A percentile compares a stretch with the other conserved stretches of the same genome.
Conservation (phyloP, 148 eudicot genomes). For the Arctostaphylos glauca region DNA sequence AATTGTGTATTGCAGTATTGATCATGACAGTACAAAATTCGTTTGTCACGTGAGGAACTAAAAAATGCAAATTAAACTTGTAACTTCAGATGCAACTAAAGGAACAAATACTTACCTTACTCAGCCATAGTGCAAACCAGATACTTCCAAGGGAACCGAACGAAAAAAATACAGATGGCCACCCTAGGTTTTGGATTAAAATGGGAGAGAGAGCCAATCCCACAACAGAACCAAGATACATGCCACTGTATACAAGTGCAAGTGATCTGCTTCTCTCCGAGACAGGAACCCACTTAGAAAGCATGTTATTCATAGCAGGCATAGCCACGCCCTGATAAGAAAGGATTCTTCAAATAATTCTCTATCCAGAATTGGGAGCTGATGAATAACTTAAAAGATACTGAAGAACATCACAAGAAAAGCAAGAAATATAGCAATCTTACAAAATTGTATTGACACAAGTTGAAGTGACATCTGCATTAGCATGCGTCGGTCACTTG, state of each 20-base stretch:
- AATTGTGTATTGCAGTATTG: neutral
- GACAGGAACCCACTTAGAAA: conserved; percentile 95
- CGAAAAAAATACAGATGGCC: conserved; percentile 94
- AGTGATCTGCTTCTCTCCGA: conserved; percentile 99
- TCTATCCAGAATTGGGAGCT: neutral
- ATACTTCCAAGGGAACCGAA: conserved; percentile 94
- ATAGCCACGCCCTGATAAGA: conserved; percentile 90
- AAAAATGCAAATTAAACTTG: neutral
- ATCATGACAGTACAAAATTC: neutral
- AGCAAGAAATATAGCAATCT: neutral
- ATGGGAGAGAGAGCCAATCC: conserved; percentile 89
- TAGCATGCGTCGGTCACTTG: neutral
- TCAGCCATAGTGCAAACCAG: conserved; percentile 91
- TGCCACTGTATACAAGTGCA: conserved; percentile 93
- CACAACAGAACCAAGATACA: conserved; percentile 97
- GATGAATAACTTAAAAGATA: neutral
- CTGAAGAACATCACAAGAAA: neutral
- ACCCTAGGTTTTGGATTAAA: conserved; percentile 82
- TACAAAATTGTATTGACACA: neutral
- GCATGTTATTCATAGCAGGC: conserved; percentile 98
- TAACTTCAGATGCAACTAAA: neutral
- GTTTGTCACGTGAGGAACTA: no score
- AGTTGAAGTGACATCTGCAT: neutral
- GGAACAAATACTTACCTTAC: conserved; percentile 50
- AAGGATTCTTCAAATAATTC: conserved; percentile 17